Percentiles rank a stretch among this genome's conserved stretches.
Evolutionary conservation across 192 early-diverging fungal genomes (phyloP).

Genomic region (Podila clonocystis): DNA sequence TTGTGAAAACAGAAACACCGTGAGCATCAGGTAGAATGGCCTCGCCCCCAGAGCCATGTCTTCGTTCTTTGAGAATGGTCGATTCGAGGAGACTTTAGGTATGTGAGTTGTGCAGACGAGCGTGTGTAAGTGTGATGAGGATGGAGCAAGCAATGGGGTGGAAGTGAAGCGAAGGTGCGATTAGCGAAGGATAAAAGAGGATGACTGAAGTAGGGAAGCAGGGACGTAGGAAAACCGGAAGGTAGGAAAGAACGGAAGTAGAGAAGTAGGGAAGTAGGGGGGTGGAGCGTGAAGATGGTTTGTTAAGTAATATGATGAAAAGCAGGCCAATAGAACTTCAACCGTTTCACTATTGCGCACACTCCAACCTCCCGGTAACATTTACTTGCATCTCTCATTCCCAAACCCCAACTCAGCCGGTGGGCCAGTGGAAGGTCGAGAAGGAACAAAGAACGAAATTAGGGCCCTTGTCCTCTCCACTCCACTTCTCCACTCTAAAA

Average conservation of each 20-base stretch:
- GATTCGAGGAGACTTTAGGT: neutral
- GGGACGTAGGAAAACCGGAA: neutral
- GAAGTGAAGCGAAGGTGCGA: no score
- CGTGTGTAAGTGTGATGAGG: neutral
- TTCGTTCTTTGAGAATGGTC: neutral
- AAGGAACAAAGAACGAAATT: no score
- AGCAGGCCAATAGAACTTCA: no score
- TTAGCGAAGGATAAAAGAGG: neutral
- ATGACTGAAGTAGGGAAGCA: neutral
- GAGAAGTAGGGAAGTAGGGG: neutral
- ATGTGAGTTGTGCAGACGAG: neutral
- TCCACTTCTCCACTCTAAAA: no score
- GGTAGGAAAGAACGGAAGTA: neutral
- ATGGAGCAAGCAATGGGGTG: neutral
- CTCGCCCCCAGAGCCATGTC: conserved; percentile 28
- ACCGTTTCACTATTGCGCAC: no score
- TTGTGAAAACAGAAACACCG: conserved; percentile 36
- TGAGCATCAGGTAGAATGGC: conserved; percentile 44
- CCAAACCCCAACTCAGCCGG: no score
- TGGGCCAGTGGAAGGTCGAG: no score
- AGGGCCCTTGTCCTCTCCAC: no score
- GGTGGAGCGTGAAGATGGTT: neutral
- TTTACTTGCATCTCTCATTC: no score
- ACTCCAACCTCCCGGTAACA: no score
- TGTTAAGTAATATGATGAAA: neutral